These are phyloP conservation scores for Daldinia vernicosa DNA, from an alignment of 495 filamentous ascomycete genomes.

Conservation along the genomic window DNA sequence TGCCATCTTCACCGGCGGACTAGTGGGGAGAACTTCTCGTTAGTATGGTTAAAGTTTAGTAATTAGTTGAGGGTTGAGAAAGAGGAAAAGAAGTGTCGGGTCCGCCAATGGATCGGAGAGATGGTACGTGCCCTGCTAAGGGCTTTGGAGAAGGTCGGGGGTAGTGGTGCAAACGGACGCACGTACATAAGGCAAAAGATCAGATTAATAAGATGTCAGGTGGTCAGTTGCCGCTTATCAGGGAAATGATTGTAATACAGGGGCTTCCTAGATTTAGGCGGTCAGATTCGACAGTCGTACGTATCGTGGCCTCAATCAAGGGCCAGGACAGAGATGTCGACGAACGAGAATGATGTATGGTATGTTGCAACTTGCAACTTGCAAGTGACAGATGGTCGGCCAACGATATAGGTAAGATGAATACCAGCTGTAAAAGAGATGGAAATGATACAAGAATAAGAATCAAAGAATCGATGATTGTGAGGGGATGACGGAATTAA, in stretches of 20 bases:
- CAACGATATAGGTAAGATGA: background rate
- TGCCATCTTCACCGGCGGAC: constrained; percentile 37
- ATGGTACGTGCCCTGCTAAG: constrained; percentile 5
- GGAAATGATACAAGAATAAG: constrained; percentile 12
- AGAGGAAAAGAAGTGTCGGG: background rate
- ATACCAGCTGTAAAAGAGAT: background rate
- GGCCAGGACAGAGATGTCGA: background rate
- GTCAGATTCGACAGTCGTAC: constrained; percentile 26
- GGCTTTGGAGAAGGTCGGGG: constrained; percentile 9
- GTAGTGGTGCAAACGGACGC: constrained; percentile 11
- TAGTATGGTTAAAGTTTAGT: background rate
- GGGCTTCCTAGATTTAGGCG: constrained; percentile 34
- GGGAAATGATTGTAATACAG: constrained; percentile 21
- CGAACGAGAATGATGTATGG: background rate
- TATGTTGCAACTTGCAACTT: too few relatives aligned
- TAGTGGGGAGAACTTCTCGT: constrained; percentile 18
- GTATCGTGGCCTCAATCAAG: constrained; percentile 38
- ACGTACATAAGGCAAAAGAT: constrained; percentile 13
- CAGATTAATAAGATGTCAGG: constrained; percentile 38
- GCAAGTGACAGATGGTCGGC: background rate
- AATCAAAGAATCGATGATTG: constrained; percentile 13
- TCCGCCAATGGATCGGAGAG: constrained; percentile 4
- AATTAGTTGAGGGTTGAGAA: background rate
- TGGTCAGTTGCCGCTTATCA: constrained; percentile 36
- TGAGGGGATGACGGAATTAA: constrained; percentile 37